phyloP scores from a whole-genome alignment of 2,329 filamentous ascomycete species.

The Hymenoscyphus linearis region DNA sequence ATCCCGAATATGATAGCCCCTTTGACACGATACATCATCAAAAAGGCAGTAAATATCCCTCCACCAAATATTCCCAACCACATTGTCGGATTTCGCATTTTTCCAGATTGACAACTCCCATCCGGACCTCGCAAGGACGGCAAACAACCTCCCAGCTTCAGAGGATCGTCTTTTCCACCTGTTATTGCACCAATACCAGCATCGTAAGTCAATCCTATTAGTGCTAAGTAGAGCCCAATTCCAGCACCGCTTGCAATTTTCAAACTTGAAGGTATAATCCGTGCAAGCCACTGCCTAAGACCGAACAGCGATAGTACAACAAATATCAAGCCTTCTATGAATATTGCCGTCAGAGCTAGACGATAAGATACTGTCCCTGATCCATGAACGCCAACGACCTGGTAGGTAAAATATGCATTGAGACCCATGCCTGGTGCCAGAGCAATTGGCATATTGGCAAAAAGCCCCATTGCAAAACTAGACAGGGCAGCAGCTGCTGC shows the following conservation, averaged over 20 bases:
- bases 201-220: constrained; percentile 72
- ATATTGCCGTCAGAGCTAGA: constrained; percentile 78
- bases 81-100: constrained; percentile 79
- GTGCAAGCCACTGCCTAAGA: constrained; percentile 81
- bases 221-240: constrained; percentile 69
- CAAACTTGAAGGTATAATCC: constrained; percentile 76
- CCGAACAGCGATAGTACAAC: constrained; percentile 73
- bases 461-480: constrained; percentile 77
- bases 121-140: constrained; percentile 22
- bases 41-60: constrained; percentile 70
- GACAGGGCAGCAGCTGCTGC: constrained; percentile 75
- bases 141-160: constrained; percentile 61
- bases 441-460: constrained; percentile 70
- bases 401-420: constrained; percentile 82
- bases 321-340: constrained; percentile 84
- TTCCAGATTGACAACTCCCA: constrained; percentile 59
- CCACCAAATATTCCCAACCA: constrained; percentile 89
- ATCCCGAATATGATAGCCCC: constrained; percentile 83
- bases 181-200: constrained; percentile 78
- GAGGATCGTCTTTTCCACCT: constrained; percentile 61
- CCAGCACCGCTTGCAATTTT: constrained; percentile 83
- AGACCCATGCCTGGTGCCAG: constrained; percentile 73
- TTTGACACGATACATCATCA: constrained; percentile 84
- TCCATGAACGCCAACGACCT: constrained; percentile 71
- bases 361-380: constrained; percentile 67